Evolutionary conservation across 2,329 filamentous ascomycete species (phyloP).

Genomic region (Cadophora luteo-olivacea): DNA sequence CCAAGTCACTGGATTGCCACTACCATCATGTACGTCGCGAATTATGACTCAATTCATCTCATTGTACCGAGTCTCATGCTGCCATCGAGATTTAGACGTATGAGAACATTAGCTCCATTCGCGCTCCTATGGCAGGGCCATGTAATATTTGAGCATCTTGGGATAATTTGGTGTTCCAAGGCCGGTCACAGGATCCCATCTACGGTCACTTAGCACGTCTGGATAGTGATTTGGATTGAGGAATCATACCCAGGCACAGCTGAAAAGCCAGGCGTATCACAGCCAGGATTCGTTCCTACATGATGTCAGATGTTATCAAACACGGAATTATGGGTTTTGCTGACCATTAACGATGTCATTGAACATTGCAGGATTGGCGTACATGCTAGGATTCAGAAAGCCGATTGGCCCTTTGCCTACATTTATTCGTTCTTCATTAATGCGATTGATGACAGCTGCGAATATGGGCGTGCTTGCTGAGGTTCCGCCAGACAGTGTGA

Average conservation of each 20-base stretch:
- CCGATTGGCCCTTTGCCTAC: conserved; percentile 55
- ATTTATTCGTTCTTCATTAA: conserved; percentile 53
- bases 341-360: conserved; percentile 43
- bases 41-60: too few relatives aligned
- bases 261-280: not conserved
- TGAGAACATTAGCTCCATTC: too few relatives aligned
- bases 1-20: too few relatives aligned
- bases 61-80: not conserved
- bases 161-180: not conserved
- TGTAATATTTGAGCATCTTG: not conserved
- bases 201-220: not conserved
- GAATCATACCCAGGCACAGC: not conserved
- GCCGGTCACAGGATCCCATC: not conserved
- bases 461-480: conserved; percentile 57
- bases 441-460: conserved; percentile 59
- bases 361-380: conserved; percentile 48
- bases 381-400: conserved; percentile 59
- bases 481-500: conserved; percentile 52
- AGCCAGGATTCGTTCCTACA: not conserved
- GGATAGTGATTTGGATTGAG: not conserved
- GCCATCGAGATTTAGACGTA: not conserved
- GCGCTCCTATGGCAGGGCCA: not conserved
- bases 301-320: not conserved
- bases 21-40: too few relatives aligned
- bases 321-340: not conserved